Evolutionary conservation across 1,284 basidiomycete genomes (phyloP).

Genomic region (Trametes polyzona): DNA sequence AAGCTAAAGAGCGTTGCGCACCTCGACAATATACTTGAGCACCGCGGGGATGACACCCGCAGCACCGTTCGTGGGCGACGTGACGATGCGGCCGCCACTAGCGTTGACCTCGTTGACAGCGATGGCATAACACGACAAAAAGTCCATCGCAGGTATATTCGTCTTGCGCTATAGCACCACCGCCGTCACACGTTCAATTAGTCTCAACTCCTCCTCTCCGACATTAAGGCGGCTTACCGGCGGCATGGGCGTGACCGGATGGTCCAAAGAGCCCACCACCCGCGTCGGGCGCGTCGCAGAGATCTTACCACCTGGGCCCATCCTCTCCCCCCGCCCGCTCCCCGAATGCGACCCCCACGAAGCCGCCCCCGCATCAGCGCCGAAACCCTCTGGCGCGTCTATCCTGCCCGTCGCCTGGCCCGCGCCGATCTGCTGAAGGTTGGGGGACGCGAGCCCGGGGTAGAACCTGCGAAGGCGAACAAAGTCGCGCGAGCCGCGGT

Average conservation of each 20-base stretch:
- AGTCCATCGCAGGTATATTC: constrained; percentile 92
- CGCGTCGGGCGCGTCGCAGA: constrained; percentile 43
- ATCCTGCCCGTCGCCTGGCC: constrained; percentile 39
- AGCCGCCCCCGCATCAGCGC: constrained; percentile 1
- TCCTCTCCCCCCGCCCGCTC: background rate
- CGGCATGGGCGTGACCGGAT: constrained; percentile 83
- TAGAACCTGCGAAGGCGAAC: constrained; percentile 59
- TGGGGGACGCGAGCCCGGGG: constrained; percentile 56
- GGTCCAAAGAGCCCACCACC: constrained; percentile 81
- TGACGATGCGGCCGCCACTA: constrained; percentile 91
- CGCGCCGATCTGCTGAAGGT: constrained; percentile 50
- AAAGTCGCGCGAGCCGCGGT: background rate
- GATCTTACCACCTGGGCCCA: constrained; percentile 8
- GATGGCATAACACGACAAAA: constrained; percentile 91
- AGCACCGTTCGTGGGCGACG: constrained; percentile 84
- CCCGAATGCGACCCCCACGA: background rate
- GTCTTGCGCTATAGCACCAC: constrained; percentile 63
- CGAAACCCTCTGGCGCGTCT: constrained; percentile 43
- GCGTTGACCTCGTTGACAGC: constrained; percentile 93
- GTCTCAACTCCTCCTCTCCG: background rate
- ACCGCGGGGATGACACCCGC: constrained; percentile 93
- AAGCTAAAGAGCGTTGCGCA: constrained; percentile 29
- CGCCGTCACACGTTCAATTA: constrained; percentile 3
- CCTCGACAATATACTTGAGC: constrained; percentile 86
- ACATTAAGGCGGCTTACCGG: constrained; percentile 52